Conservation (phyloP, 108 stramenopile species). For the Mediolabrus comicus region DNA sequence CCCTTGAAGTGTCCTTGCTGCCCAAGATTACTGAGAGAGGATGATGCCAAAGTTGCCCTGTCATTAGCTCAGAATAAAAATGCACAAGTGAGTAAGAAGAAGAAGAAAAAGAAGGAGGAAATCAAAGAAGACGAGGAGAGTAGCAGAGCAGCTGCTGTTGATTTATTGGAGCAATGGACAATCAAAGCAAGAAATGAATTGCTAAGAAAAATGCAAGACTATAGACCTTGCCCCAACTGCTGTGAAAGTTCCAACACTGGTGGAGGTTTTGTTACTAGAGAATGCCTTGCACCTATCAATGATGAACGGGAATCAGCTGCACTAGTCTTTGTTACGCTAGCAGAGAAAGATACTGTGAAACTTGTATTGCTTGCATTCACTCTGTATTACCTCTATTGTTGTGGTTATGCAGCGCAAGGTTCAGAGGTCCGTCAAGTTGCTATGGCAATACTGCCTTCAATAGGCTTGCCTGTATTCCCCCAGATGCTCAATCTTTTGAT, state of each 20-base stretch:
- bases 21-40: conserved; percentile 43
- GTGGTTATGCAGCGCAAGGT: not conserved
- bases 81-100: not conserved
- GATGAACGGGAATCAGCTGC: conserved; percentile 51
- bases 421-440: conserved; percentile 20
- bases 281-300: conserved; percentile 57
- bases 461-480: conserved; percentile 32
- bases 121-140: conserved; percentile 11
- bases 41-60: conserved; percentile 63
- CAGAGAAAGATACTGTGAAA: conserved; percentile 8
- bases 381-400: conserved; percentile 19
- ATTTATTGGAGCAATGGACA: conserved; percentile 45
- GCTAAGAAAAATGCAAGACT: conserved; percentile 53
- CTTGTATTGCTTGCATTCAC: conserved; percentile 12
- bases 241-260: conserved; percentile 17
- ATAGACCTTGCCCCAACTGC: conserved; percentile 64
- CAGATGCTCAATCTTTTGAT: conserved; percentile 25
- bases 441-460: conserved; percentile 21
- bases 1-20: conserved; percentile 72
- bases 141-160: conserved; percentile 12
- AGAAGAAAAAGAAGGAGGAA: conserved; percentile 2
- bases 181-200: conserved; percentile 55
- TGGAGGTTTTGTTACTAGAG: conserved; percentile 68
- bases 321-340: conserved; percentile 9
- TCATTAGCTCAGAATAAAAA: not conserved